These are phyloP conservation scores for Heracleum sosnowskyi DNA, from an alignment of 129 eudicot species.

Conservation along the genomic window DNA sequence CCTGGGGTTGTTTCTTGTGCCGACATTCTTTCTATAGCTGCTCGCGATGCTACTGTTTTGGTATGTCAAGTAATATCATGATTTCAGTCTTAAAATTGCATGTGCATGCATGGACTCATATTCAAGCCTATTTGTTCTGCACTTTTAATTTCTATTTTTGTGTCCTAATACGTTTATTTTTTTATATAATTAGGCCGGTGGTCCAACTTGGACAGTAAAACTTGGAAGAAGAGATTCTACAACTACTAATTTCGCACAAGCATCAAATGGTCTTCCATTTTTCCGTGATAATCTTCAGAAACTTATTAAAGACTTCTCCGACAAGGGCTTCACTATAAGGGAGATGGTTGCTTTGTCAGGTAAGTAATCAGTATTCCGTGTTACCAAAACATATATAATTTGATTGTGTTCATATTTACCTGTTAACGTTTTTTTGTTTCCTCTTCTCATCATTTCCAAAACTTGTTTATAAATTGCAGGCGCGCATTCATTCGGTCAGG, in stretches of 20 bases:
- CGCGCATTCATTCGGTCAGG: slow-evolving; percentile 59
- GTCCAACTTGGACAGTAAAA: slow-evolving; percentile 2
- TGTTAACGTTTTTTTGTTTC: not conserved
- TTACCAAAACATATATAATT: not conserved
- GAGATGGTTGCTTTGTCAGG: slow-evolving; percentile 9
- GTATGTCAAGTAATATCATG: not conserved
- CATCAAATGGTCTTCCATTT: not conserved
- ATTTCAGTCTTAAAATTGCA: no score
- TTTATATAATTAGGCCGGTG: not conserved
- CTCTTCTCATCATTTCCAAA: not conserved
- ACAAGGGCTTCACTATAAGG: not conserved
- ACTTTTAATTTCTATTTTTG: no score
- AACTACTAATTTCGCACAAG: not conserved
- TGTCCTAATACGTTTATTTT: not conserved
- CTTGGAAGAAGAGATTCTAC: slow-evolving; percentile 13
- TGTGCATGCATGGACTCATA: no score
- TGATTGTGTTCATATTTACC: not conserved
- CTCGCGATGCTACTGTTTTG: slow-evolving; percentile 25
- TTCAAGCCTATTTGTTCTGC: not conserved
- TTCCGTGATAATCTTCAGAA: slow-evolving; percentile 1
- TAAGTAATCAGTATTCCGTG: not conserved
- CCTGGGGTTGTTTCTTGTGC: slow-evolving; percentile 37
- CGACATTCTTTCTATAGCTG: slow-evolving; percentile 14
- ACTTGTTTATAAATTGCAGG: slow-evolving; percentile 22
- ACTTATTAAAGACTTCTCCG: not conserved